A percentile compares a stretch with the other conserved stretches of the same genome.
These are phyloP conservation scores for Pholiota adiposa DNA, from an alignment of 1,284 basidiomycete species.

Conservation along the genomic window DNA sequence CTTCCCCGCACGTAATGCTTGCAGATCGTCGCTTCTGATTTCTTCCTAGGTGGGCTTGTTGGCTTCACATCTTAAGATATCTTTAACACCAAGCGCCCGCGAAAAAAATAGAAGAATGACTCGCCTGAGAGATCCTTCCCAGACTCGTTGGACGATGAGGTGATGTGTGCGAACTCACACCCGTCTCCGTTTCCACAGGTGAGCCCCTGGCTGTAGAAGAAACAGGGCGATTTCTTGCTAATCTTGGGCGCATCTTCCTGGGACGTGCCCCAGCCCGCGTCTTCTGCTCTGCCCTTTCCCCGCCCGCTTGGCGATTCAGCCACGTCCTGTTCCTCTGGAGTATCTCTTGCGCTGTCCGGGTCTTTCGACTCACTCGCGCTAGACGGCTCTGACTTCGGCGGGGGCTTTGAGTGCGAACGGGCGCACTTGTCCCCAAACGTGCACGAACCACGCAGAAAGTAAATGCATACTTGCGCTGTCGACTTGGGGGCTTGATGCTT, in stretches of 20 bases:
- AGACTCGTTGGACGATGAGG: background rate
- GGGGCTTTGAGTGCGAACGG: conserved; percentile 10
- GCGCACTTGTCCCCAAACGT: conserved; percentile 27
- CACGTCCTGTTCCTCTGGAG: background rate
- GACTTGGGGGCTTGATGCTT: background rate
- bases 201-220: conserved; percentile 25
- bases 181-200: conserved; percentile 23
- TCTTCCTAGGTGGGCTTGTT: background rate
- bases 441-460: conserved; percentile 28
- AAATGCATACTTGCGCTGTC: conserved; percentile 26
- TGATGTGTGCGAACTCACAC: conserved; percentile 27
- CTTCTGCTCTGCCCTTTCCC: background rate
- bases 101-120: background rate
- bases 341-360: background rate
- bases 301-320: background rate
- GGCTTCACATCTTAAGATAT: background rate
- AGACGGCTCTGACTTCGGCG: background rate
- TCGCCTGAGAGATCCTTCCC: background rate
- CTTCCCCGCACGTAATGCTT: conserved; percentile 8
- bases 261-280: background rate
- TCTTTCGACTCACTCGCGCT: background rate
- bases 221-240: conserved; percentile 19
- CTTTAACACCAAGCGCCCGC: background rate
- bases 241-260: background rate
- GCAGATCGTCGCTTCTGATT: conserved; percentile 4